Evolutionary conservation across 345 rosid genomes (phyloP).

Genomic region (Murraya paniculata): DNA sequence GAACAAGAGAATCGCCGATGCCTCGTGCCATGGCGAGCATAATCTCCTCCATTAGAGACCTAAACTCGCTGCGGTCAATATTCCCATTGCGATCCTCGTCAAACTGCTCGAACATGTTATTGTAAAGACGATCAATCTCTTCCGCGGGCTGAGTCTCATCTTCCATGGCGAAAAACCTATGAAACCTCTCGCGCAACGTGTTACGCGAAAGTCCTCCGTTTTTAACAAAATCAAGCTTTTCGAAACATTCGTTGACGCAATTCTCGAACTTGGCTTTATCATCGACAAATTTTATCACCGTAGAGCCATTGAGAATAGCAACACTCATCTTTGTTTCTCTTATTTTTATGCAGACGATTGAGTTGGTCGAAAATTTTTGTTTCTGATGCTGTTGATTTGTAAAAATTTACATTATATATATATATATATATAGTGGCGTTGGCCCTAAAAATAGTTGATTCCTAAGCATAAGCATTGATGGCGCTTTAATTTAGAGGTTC

Average conservation of each 20-base stretch:
- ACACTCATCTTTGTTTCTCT: constrained; percentile 15
- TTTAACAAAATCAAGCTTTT: constrained; percentile 6
- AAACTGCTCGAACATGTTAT: constrained; percentile 25
- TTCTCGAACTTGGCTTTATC: constrained; percentile 16
- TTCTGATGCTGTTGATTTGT: neutral
- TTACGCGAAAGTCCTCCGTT: constrained; percentile 18
- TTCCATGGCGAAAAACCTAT: constrained; percentile 12
- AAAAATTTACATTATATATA: neutral
- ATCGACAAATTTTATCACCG: constrained; percentile 25
- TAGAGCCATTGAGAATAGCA: constrained; percentile 24
- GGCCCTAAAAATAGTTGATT: neutral
- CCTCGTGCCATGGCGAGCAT: constrained; percentile 40
- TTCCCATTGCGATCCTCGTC: constrained; percentile 24
- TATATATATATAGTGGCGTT: neutral
- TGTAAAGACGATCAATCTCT: neutral
- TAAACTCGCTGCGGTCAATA: constrained; percentile 18
- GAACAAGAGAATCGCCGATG: constrained; percentile 25
- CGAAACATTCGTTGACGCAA: constrained; percentile 22
- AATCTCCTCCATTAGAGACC: constrained; percentile 28
- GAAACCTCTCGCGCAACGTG: constrained; percentile 17
- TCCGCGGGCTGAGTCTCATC: neutral
- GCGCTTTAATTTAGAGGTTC: neutral
- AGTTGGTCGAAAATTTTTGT: neutral
- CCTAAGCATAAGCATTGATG: neutral
- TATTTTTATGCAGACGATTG: too few relatives aligned